Conservation (phyloP, 257 asterid genomes). For the Misopates orontium region DNA sequence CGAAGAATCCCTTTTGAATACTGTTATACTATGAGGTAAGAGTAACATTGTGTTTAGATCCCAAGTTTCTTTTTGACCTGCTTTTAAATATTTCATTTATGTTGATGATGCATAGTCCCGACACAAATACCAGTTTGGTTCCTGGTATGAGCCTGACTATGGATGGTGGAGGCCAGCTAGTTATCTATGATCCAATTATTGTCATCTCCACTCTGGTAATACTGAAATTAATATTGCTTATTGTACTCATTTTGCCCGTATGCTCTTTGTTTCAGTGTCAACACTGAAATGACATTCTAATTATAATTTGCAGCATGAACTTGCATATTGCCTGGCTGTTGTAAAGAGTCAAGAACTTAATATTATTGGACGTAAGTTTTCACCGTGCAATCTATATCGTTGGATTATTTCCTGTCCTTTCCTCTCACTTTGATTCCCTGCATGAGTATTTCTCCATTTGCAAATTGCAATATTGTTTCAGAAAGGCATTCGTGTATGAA, state of each 20-base stretch:
- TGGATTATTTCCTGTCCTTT: neutral
- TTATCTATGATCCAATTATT: slow-evolving; percentile 66
- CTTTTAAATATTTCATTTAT: slow-evolving; percentile 13
- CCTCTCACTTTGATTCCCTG: neutral
- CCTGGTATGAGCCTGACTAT: slow-evolving; percentile 69
- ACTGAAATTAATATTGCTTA: neutral
- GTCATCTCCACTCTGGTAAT: slow-evolving; percentile 67
- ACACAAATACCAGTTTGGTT: slow-evolving; percentile 62
- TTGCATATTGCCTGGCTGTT: slow-evolving; percentile 74
- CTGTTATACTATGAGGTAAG: slow-evolving; percentile 80
- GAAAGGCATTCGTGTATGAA: neutral
- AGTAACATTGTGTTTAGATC: slow-evolving; percentile 9
- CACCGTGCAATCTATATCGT: slow-evolving; percentile 9
- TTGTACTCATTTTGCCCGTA: slow-evolving; percentile 14
- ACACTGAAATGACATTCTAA: slow-evolving; percentile 1
- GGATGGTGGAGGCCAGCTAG: slow-evolving; percentile 73
- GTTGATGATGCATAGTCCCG: slow-evolving; percentile 49
- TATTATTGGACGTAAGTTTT: slow-evolving; percentile 80
- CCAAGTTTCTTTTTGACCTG: slow-evolving; percentile 17
- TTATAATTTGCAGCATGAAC: slow-evolving; percentile 52
- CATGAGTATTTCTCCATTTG: neutral
- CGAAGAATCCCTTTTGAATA: slow-evolving; percentile 76
- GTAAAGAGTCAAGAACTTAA: slow-evolving; percentile 73
- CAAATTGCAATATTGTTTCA: neutral
- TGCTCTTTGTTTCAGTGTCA: slow-evolving; percentile 11